Evolutionary conservation across 805 yeast species (phyloP), one percentile per base, ranked within the genome.

Genomic region (Myxozyma kluyveri): DNA sequence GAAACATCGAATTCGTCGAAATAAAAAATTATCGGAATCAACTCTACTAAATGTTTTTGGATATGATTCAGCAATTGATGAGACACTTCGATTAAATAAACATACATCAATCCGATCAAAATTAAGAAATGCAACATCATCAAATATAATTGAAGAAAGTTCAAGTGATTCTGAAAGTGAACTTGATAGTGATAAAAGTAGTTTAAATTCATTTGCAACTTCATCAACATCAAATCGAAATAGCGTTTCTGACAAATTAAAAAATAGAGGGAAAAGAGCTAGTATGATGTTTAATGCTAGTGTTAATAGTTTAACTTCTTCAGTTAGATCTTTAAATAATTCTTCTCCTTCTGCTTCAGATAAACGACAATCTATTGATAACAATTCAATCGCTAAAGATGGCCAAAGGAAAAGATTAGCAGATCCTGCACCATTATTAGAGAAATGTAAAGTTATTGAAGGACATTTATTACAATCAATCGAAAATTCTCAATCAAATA

Each of bases 391-490:
- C 12, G 33, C 33, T 9, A 29, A 29, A 29, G 12, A 29, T 29
- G 33, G 39, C n/a, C 39, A 7, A 5, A 21, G 7, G 5, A 17
- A 6, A 35, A 10, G 12, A 5, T 10, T 21, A 35, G 39, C 19
- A 35, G 19, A 9, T 42, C 29, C 7, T 33, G 31, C 36, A 24
- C 27, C 12, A 24, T 24, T 14, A 10, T 4, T 24, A 42, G 32
- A 21, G 10, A n/a, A 17, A 18, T 29, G 33, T 37, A 14, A 26
- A 17, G 17, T 19, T 23, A 26, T 50, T 2, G 57, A 53, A 29
- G 57, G 57, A 4, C 57, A 53, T 36, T 21, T 49, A 22, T 31
- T 53, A 26, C 9, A 41, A 21, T 33, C 18, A 18, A 33, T 10
- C 21, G 37, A 7, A 10, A 21, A 23, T 2, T 21, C 21, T 19